Base-by-base conservation (phyloP, 352 stramenopile genomes). In the Phytophthora pinifolia region DNA sequence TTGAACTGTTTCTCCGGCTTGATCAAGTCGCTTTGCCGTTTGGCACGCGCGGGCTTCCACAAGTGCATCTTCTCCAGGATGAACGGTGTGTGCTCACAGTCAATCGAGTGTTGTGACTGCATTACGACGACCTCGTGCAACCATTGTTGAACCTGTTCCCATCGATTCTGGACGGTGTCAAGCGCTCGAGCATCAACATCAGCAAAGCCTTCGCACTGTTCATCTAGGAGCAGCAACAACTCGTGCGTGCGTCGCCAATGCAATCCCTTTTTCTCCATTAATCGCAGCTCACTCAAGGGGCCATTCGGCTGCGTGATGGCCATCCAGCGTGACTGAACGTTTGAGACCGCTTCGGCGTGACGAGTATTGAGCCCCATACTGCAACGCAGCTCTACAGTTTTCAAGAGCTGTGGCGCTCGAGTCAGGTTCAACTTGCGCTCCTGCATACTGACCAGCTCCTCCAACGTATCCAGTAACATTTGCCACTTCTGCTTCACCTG, bases 221-320 rank as follows among this genome's bases (percentile, higher is more conserved):
- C 81, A 50, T 87, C 69, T 0, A 91, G 62, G 5, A 91, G 51
- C 20, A 84, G 41, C 20, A 91, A 49, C 3, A 91, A 50, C 43
- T 91, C 81, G 32, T 89, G 75, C 18, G 81, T 91, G 1, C 81
- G 78, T 3, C 78, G 72, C 81, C 81, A 91, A 44, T 91, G 78
- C 17, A 91, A 48, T 0, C 70, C 74, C 25, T 87, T 83, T 35
- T 79, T 83, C 38, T 83, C 76, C 54, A 85, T 89, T 7, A 91
- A 30, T 1, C 76, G 76, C 0, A 91, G 55, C 37, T 91, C 81
- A 37, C 70, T 79, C 22, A 91, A 55, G 30, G 76, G 76, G 0
- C 81, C 81, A 27, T 84, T 74, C 6, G 42, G 59, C 31, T 81
- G 70, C 2, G 72, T 89, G 46, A 91, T 86, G 14, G 78, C 78